Evolutionary conservation across 1,139 yeast species (phyloP).

Genomic region (Saccharomyces hybrid): DNA sequence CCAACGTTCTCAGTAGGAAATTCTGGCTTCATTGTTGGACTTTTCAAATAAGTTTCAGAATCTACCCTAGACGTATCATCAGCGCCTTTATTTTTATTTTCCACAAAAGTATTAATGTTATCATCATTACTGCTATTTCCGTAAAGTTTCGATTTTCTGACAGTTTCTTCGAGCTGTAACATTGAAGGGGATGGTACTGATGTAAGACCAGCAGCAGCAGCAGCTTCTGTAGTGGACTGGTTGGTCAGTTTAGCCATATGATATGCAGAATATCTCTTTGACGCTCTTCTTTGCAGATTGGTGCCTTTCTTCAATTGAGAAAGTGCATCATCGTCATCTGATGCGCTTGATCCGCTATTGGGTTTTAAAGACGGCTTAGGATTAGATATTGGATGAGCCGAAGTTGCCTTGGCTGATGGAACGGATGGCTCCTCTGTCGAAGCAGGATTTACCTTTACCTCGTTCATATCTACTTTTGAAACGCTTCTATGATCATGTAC

Average conservation of each 20-base stretch:
- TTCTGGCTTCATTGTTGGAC: not conserved
- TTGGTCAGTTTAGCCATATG: constrained; percentile 77
- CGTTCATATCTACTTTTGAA: not conserved
- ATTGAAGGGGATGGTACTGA: constrained; percentile 6
- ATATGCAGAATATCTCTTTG: constrained; percentile 79
- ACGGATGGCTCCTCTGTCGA: not conserved
- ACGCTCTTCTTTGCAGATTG: constrained; percentile 81
- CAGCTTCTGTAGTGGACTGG: constrained; percentile 34
- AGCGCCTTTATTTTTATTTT: not conserved
- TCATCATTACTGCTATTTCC: constrained; percentile 3
- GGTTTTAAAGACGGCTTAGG: not conserved
- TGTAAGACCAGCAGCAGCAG: constrained; percentile 28
- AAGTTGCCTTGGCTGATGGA: not conserved
- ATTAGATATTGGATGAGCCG: not conserved
- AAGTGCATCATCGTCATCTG: constrained; percentile 45
- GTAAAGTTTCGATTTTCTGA: constrained; percentile 1
- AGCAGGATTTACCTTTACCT: not conserved
- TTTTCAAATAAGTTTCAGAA: not conserved
- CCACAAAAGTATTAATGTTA: constrained; percentile 13
- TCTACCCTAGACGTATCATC: not conserved
- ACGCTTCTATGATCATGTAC: constrained; percentile 2
- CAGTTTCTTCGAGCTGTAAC: not conserved
- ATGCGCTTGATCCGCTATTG: constrained; percentile 9
- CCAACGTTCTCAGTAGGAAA: not conserved
- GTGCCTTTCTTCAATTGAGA: constrained; percentile 73